Evolutionary conservation across 2,329 filamentous ascomycete genomes (phyloP), one percentile per base, ranked within the genome.

Genomic region (Ophiobolus disseminans): DNA sequence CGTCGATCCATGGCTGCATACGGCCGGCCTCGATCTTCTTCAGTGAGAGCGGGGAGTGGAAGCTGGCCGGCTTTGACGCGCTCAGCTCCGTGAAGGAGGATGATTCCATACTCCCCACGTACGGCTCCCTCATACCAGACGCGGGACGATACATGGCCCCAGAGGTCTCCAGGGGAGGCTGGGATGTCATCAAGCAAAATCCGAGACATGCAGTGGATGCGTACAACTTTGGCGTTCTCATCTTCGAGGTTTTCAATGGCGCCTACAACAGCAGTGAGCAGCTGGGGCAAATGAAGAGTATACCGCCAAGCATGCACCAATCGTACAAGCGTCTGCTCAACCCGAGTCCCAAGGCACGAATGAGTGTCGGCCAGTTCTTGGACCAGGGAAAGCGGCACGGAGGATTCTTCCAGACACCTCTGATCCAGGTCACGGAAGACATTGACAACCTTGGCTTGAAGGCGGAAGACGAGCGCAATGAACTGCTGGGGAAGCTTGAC

Each of bases 21-120:
- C 86, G 90, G 54, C 88, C 90, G 16, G 89, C 89, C 0, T 96
- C 93, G 0, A 82, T 99, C 57, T 99, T 92, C 73, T 94, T 90
- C 3, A 91, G 91, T 52, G 93, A 97, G 69, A 97, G 94, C 67
- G 94, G 94, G 48, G 94, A 99, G 75, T 99, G 94, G 94, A 97
- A 95, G 68, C 78, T 99, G 2, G 92, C 89, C 16, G 94, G 94
- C 0, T 96, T 99, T 61, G 94, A 99, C 60, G 83, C 96, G 4
- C 74, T 97, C 50, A 97, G 92, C 75, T 97, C 89, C 28, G 87
- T 97, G 76, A 97, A 97, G 66, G 94, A 97, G 48, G 92, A 97
- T 53, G 91, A 97, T 62, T 91, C 92, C 8, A 81, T 96, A 38
- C 92, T 99, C 66, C 97, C 95, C 69, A 94, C 85, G 40, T 95